These are phyloP conservation scores for Cicer chorassanicum DNA, from an alignment of 306 rosid genomes.

Conservation along the genomic window DNA sequence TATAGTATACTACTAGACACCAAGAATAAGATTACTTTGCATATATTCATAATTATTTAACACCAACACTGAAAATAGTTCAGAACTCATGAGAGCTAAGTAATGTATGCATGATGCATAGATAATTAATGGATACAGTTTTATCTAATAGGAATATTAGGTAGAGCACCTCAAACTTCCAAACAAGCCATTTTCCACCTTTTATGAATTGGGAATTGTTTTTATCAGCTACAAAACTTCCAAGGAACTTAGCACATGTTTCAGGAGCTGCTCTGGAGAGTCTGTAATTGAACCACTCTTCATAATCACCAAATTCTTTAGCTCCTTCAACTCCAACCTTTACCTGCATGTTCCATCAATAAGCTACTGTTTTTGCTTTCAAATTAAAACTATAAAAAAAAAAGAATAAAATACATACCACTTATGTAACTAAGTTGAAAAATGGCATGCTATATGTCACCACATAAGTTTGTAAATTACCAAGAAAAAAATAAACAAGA, in stretches of 20 bases:
- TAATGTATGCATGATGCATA: slow-evolving; percentile 21
- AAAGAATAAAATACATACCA: neutral
- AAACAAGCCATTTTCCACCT: slow-evolving; percentile 97
- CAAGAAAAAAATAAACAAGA: neutral
- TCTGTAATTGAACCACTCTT: slow-evolving; percentile 95
- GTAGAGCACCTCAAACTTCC: slow-evolving; percentile 91
- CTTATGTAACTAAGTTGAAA: neutral
- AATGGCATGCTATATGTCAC: neutral
- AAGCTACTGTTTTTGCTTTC: slow-evolving; percentile 20
- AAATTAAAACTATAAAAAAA: slow-evolving; percentile 21
- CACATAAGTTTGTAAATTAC: neutral
- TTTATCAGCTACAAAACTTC: slow-evolving; percentile 82
- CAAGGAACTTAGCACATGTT: slow-evolving; percentile 92
- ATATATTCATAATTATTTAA: too few species aligned
- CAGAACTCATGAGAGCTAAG: slow-evolving; percentile 3
- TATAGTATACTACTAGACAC: too few species aligned
- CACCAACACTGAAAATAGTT: slow-evolving; percentile 14
- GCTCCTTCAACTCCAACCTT: slow-evolving; percentile 83
- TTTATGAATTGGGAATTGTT: slow-evolving; percentile 68
- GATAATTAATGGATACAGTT: slow-evolving; percentile 29
- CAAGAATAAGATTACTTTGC: too few species aligned
- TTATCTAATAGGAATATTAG: slow-evolving; percentile 30
- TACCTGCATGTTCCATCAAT: slow-evolving; percentile 61
- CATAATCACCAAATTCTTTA: slow-evolving; percentile 77
- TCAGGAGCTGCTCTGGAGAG: slow-evolving; percentile 97